phyloP scores from a whole-genome alignment of 371 early-diverging fungal genomes.

The Chytridiales sp. region DNA sequence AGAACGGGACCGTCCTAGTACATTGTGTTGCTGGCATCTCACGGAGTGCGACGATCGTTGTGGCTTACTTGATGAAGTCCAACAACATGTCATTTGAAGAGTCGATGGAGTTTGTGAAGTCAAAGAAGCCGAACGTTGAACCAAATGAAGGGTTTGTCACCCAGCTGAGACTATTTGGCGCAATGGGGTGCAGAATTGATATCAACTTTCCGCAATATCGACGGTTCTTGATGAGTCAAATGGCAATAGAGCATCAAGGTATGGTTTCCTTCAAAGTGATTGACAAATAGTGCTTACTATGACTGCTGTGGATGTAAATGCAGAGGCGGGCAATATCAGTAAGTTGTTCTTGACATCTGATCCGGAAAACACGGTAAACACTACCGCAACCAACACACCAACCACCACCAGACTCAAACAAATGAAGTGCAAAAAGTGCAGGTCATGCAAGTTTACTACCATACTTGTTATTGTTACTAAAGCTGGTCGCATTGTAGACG shows the following conservation, averaged over 20 bases:
- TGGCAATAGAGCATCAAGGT: slow-evolving; percentile 56
- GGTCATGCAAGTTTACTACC: no score
- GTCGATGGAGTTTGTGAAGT: slow-evolving; percentile 57
- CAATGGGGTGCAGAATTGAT: slow-evolving; percentile 61
- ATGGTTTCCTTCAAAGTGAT: no score
- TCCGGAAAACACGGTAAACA: no score
- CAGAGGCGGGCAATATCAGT: no score
- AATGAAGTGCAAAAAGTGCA: slow-evolving; percentile 54
- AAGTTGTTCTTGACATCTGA: no score
- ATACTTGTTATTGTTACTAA: not conserved
- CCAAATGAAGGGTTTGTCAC: slow-evolving; percentile 74
- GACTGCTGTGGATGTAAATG: no score
- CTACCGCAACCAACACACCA: no score
- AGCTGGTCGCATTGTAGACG: slow-evolving; percentile 44
- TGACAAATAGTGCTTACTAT: no score
- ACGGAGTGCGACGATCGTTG: slow-evolving; percentile 56
- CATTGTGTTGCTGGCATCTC: slow-evolving; percentile 72
- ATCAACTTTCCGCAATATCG: slow-evolving; percentile 63
- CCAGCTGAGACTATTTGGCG: slow-evolving; percentile 66
- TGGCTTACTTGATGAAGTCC: slow-evolving; percentile 70
- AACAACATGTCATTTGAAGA: slow-evolving; percentile 45
- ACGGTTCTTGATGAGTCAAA: slow-evolving; percentile 62
- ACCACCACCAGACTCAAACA: no score
- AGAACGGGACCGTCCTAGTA: slow-evolving; percentile 58
- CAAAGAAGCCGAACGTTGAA: slow-evolving; percentile 53